These are phyloP conservation scores for Flaveria robusta DNA, from an alignment of 129 eudicot species.

Conservation along the genomic window DNA sequence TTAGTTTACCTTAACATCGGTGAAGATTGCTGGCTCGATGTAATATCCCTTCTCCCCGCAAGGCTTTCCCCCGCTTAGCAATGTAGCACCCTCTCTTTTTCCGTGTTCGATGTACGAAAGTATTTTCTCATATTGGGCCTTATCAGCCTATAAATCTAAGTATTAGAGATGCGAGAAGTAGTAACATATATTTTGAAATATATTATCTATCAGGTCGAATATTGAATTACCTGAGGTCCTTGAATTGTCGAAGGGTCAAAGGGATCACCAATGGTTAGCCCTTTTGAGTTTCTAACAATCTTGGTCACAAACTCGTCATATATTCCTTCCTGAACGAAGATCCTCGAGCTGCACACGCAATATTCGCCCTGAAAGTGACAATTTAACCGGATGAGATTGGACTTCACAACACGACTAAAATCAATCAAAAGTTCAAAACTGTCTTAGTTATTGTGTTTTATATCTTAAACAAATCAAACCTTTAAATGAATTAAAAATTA, in stretches of 20 bases:
- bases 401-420: neutral
- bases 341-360: conserved; percentile 78
- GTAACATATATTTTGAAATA: neutral
- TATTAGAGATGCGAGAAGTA: neutral
- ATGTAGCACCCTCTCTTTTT: conserved; percentile 75
- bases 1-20: conserved; percentile 56
- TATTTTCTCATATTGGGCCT: conserved; percentile 60
- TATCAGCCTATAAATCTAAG: conserved; percentile 46
- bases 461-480: too few species aligned
- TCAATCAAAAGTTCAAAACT: neutral
- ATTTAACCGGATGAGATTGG: neutral
- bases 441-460: neutral
- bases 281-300: conserved; percentile 50
- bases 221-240: conserved; percentile 83
- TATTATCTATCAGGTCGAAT: neutral
- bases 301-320: conserved; percentile 55
- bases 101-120: conserved; percentile 78
- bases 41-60: conserved; percentile 61
- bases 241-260: conserved; percentile 66
- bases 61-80: conserved; percentile 75
- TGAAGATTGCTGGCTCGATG: conserved; percentile 80
- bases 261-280: conserved; percentile 81
- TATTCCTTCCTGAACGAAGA: conserved; percentile 86
- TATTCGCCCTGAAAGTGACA: conserved; percentile 64
- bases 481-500: too few species aligned